Percentiles rank a stretch among this genome's conserved stretches.
Evolutionary conservation across 2,329 filamentous ascomycete genomes (phyloP).

Genomic region (Cladosporium oxysporum): DNA sequence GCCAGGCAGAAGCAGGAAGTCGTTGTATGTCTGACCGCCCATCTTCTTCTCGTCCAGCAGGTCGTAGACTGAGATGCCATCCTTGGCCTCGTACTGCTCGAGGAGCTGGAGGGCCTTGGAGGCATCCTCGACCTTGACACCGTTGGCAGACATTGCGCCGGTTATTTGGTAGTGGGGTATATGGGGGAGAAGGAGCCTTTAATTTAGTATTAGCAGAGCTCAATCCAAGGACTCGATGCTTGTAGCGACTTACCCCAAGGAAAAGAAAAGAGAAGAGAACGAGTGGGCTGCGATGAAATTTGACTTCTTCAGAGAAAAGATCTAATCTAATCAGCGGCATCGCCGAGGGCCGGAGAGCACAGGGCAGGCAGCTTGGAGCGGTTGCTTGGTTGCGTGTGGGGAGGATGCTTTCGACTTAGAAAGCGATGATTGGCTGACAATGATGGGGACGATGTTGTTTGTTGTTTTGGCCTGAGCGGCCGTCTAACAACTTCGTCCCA

Average conservation of each 20-base stretch:
- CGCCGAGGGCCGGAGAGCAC: background rate
- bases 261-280: slow-evolving; percentile 41
- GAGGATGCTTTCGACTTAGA: background rate
- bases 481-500: background rate
- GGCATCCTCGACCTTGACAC: slow-evolving; percentile 27
- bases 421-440: background rate
- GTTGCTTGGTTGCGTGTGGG: background rate
- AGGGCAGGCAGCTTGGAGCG: background rate
- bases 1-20: slow-evolving; percentile 93
- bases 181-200: slow-evolving; percentile 1
- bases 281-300: slow-evolving; percentile 12
- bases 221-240: slow-evolving; percentile 36
- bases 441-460: background rate
- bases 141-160: slow-evolving; percentile 22
- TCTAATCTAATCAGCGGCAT: slow-evolving; percentile 14
- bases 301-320: background rate
- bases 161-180: slow-evolving; percentile 6
- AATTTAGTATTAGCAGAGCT: slow-evolving; percentile 64
- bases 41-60: slow-evolving; percentile 89
- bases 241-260: slow-evolving; percentile 49
- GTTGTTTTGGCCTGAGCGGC: background rate
- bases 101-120: slow-evolving; percentile 71
- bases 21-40: slow-evolving; percentile 95
- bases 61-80: slow-evolving; percentile 84
- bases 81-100: slow-evolving; percentile 70